Evolutionary conservation across 768 basidiomycete genomes (phyloP).

Genomic region (Termitomyces sp.): DNA sequence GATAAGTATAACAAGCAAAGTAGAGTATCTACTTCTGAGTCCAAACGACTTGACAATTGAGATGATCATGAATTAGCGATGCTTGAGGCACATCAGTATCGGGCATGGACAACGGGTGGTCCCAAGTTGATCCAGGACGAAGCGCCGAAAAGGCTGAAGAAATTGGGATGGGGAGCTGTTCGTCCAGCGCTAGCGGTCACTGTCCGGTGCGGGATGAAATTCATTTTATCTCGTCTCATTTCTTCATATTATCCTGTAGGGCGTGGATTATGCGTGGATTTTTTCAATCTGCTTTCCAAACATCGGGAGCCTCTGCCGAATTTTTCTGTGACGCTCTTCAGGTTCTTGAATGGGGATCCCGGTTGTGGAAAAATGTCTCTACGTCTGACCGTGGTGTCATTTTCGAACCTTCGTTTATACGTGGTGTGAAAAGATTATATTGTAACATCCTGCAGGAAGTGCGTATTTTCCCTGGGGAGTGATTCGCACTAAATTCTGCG

Average conservation of each 20-base stretch:
- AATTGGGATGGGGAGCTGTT: conserved; percentile 22
- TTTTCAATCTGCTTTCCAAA: conserved; percentile 15
- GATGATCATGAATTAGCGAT: conserved; percentile 11
- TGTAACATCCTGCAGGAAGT: conserved; percentile 29
- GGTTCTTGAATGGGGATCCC: conserved; percentile 36
- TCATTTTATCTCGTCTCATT: background rate
- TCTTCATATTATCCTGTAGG: conserved; percentile 13
- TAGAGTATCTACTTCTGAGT: conserved; percentile 7
- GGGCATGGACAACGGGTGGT: conserved; percentile 29
- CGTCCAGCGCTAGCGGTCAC: conserved; percentile 32
- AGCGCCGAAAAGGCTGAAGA: conserved; percentile 22
- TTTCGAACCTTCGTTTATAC: conserved; percentile 35
- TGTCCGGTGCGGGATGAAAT: conserved; percentile 23
- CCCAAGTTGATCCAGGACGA: conserved; percentile 26
- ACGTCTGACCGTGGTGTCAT: conserved; percentile 32
- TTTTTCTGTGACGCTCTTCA: conserved; percentile 30
- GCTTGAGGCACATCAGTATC: conserved; percentile 20
- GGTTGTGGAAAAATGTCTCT: conserved; percentile 32
- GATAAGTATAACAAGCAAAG: conserved; percentile 31
- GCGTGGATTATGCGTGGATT: conserved; percentile 35
- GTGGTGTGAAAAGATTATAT: conserved; percentile 31
- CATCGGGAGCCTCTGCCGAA: conserved; percentile 21
- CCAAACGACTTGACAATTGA: background rate
- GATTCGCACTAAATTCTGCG: background rate
- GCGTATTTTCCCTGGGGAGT: background rate